These are phyloP conservation scores for Phytopythium mirpurense DNA, from an alignment of 352 stramenopile species.

Conservation along the genomic window DNA sequence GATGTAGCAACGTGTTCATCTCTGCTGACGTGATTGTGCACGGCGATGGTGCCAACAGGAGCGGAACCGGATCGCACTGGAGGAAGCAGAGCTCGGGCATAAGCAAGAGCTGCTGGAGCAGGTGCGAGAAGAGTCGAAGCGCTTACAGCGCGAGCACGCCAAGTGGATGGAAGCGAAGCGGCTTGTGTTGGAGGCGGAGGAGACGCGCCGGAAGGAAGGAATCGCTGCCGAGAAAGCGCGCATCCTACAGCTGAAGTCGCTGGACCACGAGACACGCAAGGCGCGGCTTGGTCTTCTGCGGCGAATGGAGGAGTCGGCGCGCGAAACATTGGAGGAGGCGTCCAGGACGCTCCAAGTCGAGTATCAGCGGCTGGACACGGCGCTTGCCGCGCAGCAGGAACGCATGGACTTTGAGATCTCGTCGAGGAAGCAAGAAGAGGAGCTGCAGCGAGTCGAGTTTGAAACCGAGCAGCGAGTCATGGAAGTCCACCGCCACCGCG, in stretches of 20 bases:
- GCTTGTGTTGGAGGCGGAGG: conserved; percentile 50
- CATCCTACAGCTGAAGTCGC: conserved; percentile 61
- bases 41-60: conserved; percentile 33
- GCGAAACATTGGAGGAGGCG: conserved; percentile 59
- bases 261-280: conserved; percentile 67
- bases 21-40: conserved; percentile 3
- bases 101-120: conserved; percentile 62
- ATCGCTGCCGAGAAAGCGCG: conserved; percentile 56
- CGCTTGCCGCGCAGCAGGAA: conserved; percentile 52
- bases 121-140: conserved; percentile 42
- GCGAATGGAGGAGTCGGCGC: conserved; percentile 51
- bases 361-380: conserved; percentile 43
- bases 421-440: conserved; percentile 71
- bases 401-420: conserved; percentile 61
- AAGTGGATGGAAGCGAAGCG: conserved; percentile 65
- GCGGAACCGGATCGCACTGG: conserved; percentile 72
- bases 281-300: conserved; percentile 53
- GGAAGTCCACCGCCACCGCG: conserved; percentile 49
- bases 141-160: conserved; percentile 54
- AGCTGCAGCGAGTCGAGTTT: conserved; percentile 64
- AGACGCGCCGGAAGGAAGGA: conserved; percentile 50
- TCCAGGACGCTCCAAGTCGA: conserved; percentile 59
- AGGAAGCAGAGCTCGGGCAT: conserved; percentile 57
- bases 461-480: conserved; percentile 61
- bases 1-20: background rate